Evolutionary conservation across 2,329 filamentous ascomycete genomes (phyloP), one percentile per base, ranked within the genome.

Genomic region (Hymenoscyphus occultus): DNA sequence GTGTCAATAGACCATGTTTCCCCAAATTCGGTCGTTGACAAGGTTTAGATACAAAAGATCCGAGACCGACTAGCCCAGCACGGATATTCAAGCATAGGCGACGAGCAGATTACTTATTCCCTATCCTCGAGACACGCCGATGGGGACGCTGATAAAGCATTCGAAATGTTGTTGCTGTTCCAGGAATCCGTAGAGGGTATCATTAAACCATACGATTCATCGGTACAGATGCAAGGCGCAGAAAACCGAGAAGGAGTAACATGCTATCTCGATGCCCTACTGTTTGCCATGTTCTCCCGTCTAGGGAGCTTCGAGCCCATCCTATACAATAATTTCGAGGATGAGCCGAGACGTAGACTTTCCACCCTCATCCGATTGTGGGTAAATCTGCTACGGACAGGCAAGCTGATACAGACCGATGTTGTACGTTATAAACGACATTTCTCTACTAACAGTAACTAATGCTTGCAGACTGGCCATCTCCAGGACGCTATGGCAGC

Each of bases 211-310:
- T 96, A 92, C 78, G 84, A 92, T 63, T 86, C 92, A 9, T 83
- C 83, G 62, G 83, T 90, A 7, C 84, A 84, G 64, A 87, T 98
- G 80, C 80, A 92, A 4, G 95, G 95, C 6, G 94, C 95, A 13
- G 90, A 92, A 71, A 99, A 99, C 74, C 84, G 93, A 59, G 84
- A 89, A 56, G 86, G 86, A 59, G 92, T 97, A 42, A 98, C 94
- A n/a, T 99, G 95, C 79, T 98, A 96, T 76, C 81, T 98, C 16
- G 95, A 98, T 76, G 85, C 94, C 0, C 80, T 98, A 28, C 83
- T 99, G 1, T 98, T 97, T 76, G 90, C 94, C 76, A 97, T 99
- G 92, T 98, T 98, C 76, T 90, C 91, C 19, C 89, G 91, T 66
- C 83, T 97, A 45, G 90, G 92, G 70, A 93, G 90, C 69, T 99